A percentile compares a stretch with the other conserved stretches of the same genome.
These are phyloP conservation scores for Penicilliopsis zonata DNA, from an alignment of 495 filamentous ascomycete genomes.

Conservation along the genomic window DNA sequence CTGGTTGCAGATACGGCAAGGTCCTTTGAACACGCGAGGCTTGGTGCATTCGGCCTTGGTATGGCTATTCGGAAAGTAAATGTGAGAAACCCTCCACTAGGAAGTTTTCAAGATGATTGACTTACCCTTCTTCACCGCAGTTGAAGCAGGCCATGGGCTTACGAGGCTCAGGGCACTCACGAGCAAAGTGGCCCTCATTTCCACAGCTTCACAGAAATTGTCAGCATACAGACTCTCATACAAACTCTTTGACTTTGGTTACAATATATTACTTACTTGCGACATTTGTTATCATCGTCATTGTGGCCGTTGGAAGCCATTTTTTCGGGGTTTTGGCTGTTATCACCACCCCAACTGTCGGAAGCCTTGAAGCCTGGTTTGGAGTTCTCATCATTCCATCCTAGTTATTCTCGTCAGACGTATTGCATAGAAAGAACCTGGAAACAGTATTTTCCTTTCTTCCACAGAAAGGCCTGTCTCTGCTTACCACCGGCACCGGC, in stretches of 20 bases:
- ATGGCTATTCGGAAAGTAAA: constrained; percentile 32
- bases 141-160: constrained; percentile 1
- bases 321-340: constrained; percentile 1
- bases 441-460: constrained; percentile 1
- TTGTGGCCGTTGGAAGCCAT: constrained; percentile 6
- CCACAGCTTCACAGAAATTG: constrained; percentile 1
- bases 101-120: constrained; percentile 1
- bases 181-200: constrained; percentile 1
- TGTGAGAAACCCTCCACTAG: not conserved
- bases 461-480: not conserved
- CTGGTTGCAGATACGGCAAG: constrained; percentile 61
- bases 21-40: constrained; percentile 50
- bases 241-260: no score
- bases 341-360: not conserved
- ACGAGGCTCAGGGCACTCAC: not conserved
- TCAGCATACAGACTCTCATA: no score
- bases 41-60: constrained; percentile 58
- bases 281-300: constrained; percentile 23
- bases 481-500: no score
- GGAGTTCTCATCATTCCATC: constrained; percentile 8
- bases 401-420: not conserved
- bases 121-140: constrained; percentile 30
- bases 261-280: constrained; percentile 25
- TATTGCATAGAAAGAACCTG: constrained; percentile 1
- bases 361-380: constrained; percentile 4